Conservation (phyloP, 768 basidiomycete genomes). For the Russula sp. region DNA sequence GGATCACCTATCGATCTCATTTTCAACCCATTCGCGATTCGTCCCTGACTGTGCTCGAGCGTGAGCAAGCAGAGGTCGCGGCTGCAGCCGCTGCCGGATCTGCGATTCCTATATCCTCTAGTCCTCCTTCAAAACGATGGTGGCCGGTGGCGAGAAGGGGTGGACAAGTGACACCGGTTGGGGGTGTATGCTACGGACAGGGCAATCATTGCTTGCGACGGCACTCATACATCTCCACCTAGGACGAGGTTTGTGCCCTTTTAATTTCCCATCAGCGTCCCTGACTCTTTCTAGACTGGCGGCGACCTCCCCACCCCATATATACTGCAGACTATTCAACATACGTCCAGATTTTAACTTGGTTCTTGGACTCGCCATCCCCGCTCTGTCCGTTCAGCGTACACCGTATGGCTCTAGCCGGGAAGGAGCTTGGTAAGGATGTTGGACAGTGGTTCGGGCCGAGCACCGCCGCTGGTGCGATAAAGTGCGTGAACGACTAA, state of each 20-base stretch:
- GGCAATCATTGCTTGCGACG: conserved; percentile 80
- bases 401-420: conserved; percentile 92
- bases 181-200: conserved; percentile 91
- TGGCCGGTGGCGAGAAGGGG: conserved; percentile 71
- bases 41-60: conserved; percentile 45
- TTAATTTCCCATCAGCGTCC: conserved; percentile 8
- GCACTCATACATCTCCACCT: conserved; percentile 73
- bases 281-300: conserved; percentile 62
- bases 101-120: conserved; percentile 31
- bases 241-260: conserved; percentile 55
- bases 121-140: conserved; percentile 54
- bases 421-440: conserved; percentile 91
- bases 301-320: conserved; percentile 62
- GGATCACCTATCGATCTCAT: conserved; percentile 89
- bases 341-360: conserved; percentile 88
- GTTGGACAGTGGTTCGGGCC: conserved; percentile 99
- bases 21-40: conserved; percentile 78
- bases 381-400: conserved; percentile 88
- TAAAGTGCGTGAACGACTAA: conserved; percentile 55
- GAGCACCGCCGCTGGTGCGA: conserved; percentile 94
- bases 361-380: conserved; percentile 91
- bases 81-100: conserved; percentile 20
- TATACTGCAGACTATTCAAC: conserved; percentile 68
- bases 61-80: conserved; percentile 34
- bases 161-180: conserved; percentile 85